These are phyloP conservation scores for Blastobotrys attinorum DNA, from an alignment of 805 yeast species.

Conservation along the genomic window DNA sequence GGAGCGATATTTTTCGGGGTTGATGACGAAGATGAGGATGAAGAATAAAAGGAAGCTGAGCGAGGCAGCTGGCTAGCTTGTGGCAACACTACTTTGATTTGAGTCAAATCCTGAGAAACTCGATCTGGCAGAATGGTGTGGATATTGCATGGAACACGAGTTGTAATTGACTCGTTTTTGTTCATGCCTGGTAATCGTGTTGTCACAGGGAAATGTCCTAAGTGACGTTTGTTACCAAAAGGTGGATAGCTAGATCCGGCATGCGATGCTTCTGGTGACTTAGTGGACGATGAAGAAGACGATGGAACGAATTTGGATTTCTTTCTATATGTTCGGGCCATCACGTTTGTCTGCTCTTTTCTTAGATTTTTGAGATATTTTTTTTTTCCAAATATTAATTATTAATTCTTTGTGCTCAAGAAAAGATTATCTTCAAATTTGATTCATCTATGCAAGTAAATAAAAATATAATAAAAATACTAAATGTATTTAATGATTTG, in stretches of 20 bases:
- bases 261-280: background rate
- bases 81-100: background rate
- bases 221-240: slow-evolving; percentile 6
- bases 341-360: too few species aligned
- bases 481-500: too few species aligned
- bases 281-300: background rate
- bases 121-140: slow-evolving; percentile 6
- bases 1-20: too few species aligned
- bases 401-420: too few species aligned
- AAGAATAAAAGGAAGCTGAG: background rate
- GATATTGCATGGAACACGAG: slow-evolving; percentile 4
- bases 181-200: slow-evolving; percentile 4
- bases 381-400: too few species aligned
- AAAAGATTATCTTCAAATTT: too few species aligned
- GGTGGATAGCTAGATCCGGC: slow-evolving; percentile 1
- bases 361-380: too few species aligned
- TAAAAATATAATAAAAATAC: too few species aligned
- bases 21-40: background rate
- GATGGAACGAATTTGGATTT: background rate
- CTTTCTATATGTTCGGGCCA: background rate
- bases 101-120: background rate
- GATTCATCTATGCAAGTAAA: too few species aligned
- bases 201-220: slow-evolving; percentile 2
- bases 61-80: background rate
- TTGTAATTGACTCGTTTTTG: background rate